These are phyloP conservation scores for Boletus reticuloceps DNA, from an alignment of 768 basidiomycete species.

Conservation along the genomic window DNA sequence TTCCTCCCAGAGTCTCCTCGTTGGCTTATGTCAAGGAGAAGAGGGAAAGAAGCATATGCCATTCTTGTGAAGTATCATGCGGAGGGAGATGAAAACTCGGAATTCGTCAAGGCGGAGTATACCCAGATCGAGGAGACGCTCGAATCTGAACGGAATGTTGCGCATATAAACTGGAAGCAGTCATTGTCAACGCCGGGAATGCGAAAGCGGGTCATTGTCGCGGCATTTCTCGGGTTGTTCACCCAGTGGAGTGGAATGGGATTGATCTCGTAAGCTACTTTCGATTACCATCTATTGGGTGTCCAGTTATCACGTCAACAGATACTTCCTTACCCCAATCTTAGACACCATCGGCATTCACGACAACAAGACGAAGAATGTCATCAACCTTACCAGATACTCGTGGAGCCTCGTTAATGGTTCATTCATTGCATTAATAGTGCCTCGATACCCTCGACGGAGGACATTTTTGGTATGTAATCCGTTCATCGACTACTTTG, in stretches of 20 bases:
- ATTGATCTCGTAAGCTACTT: constrained; percentile 1
- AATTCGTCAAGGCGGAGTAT: constrained; percentile 58
- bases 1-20: constrained; percentile 65
- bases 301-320: not conserved
- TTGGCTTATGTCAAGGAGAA: constrained; percentile 60
- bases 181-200: constrained; percentile 12
- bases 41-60: constrained; percentile 44
- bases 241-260: constrained; percentile 14
- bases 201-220: constrained; percentile 12
- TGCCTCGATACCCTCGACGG: constrained; percentile 16
- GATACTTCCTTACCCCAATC: constrained; percentile 9
- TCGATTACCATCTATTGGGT: fast-evolving
- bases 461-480: constrained; percentile 10
- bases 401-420: constrained; percentile 11
- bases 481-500: not conserved
- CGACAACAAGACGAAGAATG: constrained; percentile 16
- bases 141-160: constrained; percentile 23
- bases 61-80: constrained; percentile 59
- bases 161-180: not conserved
- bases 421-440: constrained; percentile 2
- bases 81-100: constrained; percentile 49
- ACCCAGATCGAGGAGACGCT: constrained; percentile 55
- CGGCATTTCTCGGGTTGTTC: constrained; percentile 14
- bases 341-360: constrained; percentile 21
- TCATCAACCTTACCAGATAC: constrained; percentile 10